Evolutionary conservation across 1,284 basidiomycete genomes (phyloP), one percentile per base, ranked within the genome.

Genomic region (Cryptococcus sp.): DNA sequence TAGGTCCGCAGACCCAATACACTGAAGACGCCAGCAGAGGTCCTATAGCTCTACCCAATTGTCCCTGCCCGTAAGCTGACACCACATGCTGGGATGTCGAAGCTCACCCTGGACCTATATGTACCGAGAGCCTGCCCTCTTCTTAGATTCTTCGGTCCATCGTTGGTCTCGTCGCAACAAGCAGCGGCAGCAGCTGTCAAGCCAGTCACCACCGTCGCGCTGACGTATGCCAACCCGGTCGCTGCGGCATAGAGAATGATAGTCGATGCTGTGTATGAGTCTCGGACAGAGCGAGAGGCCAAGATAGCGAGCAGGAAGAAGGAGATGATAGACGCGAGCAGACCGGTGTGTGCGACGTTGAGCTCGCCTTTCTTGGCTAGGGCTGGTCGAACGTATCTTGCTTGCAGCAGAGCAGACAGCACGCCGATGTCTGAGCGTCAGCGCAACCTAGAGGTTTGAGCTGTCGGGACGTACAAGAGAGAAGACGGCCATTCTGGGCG

Each of bases 201-300:
- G 4, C 87, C 81, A 62, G 86, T 93, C 51, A 95, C 91, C 40
- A 93, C 90, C 2, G 88, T 93, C 4, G 91, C 90, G 52, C 83
- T 86, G 1, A 91, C 92, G 74, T 89, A 92, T 1, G 87, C 87
- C 69, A 94, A 77, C 62, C 84, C 86, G 2, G 86, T 77, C 0
- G 87, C 86, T 2, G 86, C 84, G 10, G 74, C 76, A 61, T 87
- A 86, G 4, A 94, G 76, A 1, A 88, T 73, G 31, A 53, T 25
- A 6, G 51, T 59, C 9, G 53, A 52, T 25, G 53, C 34, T 37
- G 39, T 2, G 10, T 41, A 11, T 12, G 68, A 64, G 1, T 77
- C 71, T 28, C 74, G 72, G 44, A 73, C 74, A 23, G 72, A 52
- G 28, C 78, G 75, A 50, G 81, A 77, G 18, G 91, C 86, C 4